Evolutionary conservation across 2,329 filamentous ascomycete genomes (phyloP).

Genomic region (Aspergillus chevalieri): DNA sequence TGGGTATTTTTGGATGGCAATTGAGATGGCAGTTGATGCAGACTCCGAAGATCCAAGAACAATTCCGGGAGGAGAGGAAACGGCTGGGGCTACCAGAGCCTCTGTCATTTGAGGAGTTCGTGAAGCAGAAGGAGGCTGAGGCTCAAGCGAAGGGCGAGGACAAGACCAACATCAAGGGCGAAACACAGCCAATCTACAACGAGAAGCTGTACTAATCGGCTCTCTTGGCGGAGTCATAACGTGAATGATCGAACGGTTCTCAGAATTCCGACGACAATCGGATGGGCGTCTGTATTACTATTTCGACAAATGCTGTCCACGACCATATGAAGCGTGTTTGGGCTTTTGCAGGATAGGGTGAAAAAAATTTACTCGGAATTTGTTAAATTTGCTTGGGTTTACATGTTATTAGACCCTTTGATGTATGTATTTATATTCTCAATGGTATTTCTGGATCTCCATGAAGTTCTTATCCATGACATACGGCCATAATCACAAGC

Average conservation of each 20-base stretch:
- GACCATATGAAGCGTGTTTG: neutral
- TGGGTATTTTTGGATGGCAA: slow-evolving; percentile 86
- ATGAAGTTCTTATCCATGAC: too few relatives aligned
- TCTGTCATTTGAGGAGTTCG: slow-evolving; percentile 37
- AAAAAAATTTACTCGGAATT: neutral
- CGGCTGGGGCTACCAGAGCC: slow-evolving; percentile 58
- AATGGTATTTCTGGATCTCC: slow-evolving; percentile 10
- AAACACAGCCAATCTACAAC: slow-evolving; percentile 27
- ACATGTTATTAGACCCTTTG: slow-evolving; percentile 20
- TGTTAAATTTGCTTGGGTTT: slow-evolving; percentile 12
- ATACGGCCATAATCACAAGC: too few relatives aligned
- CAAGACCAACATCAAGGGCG: slow-evolving; percentile 26
- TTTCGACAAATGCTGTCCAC: slow-evolving; percentile 7
- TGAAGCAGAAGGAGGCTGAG: slow-evolving; percentile 38
- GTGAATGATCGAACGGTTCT: slow-evolving; percentile 1
- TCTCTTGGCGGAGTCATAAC: neutral
- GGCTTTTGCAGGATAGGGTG: neutral
- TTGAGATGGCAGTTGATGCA: slow-evolving; percentile 87
- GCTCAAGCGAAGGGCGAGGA: slow-evolving; percentile 33
- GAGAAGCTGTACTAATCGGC: slow-evolving; percentile 20
- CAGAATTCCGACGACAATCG: slow-evolving; percentile 2
- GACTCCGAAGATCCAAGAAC: slow-evolving; percentile 59
- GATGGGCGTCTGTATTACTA: slow-evolving; percentile 16
- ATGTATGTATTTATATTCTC: slow-evolving; percentile 33
- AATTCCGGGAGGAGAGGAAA: slow-evolving; percentile 60